Evolutionary conservation across 225 moss, liverwort and hornwort genomes (phyloP), one percentile per base, ranked within the genome.

Genomic region (Bryum argenteum): DNA sequence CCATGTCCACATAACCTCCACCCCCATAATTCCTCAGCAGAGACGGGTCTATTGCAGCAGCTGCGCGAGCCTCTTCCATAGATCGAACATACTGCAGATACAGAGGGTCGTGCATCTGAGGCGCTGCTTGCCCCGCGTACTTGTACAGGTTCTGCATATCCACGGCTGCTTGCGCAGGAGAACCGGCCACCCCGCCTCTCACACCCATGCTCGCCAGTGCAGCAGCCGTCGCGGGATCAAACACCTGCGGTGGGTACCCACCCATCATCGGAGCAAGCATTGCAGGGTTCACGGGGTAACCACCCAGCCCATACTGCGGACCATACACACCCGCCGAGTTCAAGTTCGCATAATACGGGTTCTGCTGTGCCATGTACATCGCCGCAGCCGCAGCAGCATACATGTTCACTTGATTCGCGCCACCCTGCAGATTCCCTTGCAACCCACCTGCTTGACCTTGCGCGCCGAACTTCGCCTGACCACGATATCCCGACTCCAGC

Each of bases 121-220:
- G 66, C 9, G 91, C 69, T 38, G 78, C 86, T 63, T 88, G 86
- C 6, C 88, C 86, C 1, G 79, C 80, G 17, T 85, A 98, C 70
- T 98, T 94, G 73, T 94, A 98, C 11, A 98, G 75, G 18, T 98
- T 86, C 78, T 94, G 98, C 67, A 94, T 78, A 22, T 98, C 98
- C 59, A 89, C 85, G 21, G 87, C 90, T 0, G 82, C 82, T 65
- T 90, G 94, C 0, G 69, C 93, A 55, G 90, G 90, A 37, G 94
- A 88, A 6, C 97, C 92, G 1, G 89, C 78, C 56, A 98, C 90
- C 1, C 84, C 82, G 11, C 33, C 87, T 42, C 94, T 71, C 45
- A 89, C 89, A 40, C 97, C 97, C 88, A 94, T 92, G 83, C 87
- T 90, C 39, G 92, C 97, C 4, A 92, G 90, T 12, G 92, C 97